These are phyloP conservation scores for Pachyrhizus erosus DNA, from an alignment of 306 rosid species.

Conservation along the genomic window DNA sequence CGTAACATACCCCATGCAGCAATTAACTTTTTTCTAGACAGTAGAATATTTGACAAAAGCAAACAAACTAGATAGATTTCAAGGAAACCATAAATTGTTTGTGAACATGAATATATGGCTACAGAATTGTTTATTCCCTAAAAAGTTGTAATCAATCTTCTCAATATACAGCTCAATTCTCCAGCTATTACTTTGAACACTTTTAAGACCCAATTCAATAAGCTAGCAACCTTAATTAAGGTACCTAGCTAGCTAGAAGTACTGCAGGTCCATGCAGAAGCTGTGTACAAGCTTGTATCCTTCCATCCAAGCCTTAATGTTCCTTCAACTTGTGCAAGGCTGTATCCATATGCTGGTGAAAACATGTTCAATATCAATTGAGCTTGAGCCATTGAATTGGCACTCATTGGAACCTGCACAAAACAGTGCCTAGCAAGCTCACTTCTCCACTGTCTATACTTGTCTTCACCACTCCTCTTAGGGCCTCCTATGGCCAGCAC, in stretches of 20 bases:
- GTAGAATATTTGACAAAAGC: slow-evolving; percentile 27
- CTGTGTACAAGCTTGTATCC: slow-evolving; percentile 79
- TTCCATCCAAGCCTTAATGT: slow-evolving; percentile 85
- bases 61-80: neutral
- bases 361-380: slow-evolving; percentile 84
- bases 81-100: slow-evolving; percentile 9
- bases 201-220: neutral
- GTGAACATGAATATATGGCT: neutral
- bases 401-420: slow-evolving; percentile 74
- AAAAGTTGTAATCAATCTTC: slow-evolving; percentile 8
- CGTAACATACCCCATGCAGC: neutral
- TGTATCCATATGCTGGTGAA: slow-evolving; percentile 66
- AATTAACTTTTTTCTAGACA: neutral
- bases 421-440: slow-evolving; percentile 63
- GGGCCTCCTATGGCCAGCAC: slow-evolving; percentile 90
- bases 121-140: slow-evolving; percentile 17
- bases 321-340: slow-evolving; percentile 80
- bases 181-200: neutral
- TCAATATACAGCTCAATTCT: slow-evolving; percentile 32
- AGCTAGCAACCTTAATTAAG: slow-evolving; percentile 1
- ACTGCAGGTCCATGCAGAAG: slow-evolving; percentile 86
- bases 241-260: slow-evolving; percentile 41
- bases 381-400: slow-evolving; percentile 84
- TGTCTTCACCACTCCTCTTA: slow-evolving; percentile 78
- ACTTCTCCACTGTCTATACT: slow-evolving; percentile 76